Evolutionary conservation across 83 land plant genomes (phyloP).

Genomic region (Thuja plicata): DNA sequence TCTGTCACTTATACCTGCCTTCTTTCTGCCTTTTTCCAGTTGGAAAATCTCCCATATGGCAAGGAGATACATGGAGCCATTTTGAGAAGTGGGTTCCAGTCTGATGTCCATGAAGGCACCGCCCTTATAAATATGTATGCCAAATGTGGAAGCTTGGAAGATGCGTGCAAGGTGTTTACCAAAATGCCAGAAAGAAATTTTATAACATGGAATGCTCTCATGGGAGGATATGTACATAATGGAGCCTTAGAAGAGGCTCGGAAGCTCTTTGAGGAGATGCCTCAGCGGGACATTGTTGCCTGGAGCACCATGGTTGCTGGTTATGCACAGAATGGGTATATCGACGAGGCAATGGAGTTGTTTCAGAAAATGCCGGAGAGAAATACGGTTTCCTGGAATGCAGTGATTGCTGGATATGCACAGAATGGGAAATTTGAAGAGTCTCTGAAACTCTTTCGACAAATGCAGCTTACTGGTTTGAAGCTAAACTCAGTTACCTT

Average conservation of each 20-base stretch:
- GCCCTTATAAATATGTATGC: conserved; percentile 60
- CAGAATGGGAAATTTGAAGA: conserved; percentile 25
- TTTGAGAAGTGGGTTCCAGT: conserved; percentile 26
- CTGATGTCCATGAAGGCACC: conserved; percentile 39
- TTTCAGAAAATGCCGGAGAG: conserved; percentile 28
- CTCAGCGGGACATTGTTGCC: conserved; percentile 33
- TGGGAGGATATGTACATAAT: conserved; percentile 45
- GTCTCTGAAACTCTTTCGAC: conserved; percentile 33
- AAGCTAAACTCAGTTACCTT: conserved; percentile 44
- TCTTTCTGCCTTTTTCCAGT: conserved; percentile 35
- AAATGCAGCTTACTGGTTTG: conserved; percentile 41
- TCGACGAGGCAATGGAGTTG: conserved; percentile 30
- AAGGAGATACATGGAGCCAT: conserved; percentile 46
- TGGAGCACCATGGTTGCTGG: conserved; percentile 57
- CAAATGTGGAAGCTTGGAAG: conserved; percentile 32
- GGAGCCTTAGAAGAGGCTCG: conserved; percentile 35
- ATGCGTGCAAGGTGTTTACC: conserved; percentile 32
- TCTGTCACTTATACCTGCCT: conserved; percentile 37
- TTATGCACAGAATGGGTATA: conserved; percentile 46
- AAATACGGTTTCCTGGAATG: conserved; percentile 56
- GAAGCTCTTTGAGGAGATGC: conserved; percentile 41
- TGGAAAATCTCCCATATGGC: conserved; percentile 22
- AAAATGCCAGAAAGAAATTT: conserved; percentile 23
- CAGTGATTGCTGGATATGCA: conserved; percentile 38
- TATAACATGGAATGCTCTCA: conserved; percentile 65